phyloP scores from a whole-genome alignment of 2,329 filamentous ascomycete species.

The Claviceps purpurea region DNA sequence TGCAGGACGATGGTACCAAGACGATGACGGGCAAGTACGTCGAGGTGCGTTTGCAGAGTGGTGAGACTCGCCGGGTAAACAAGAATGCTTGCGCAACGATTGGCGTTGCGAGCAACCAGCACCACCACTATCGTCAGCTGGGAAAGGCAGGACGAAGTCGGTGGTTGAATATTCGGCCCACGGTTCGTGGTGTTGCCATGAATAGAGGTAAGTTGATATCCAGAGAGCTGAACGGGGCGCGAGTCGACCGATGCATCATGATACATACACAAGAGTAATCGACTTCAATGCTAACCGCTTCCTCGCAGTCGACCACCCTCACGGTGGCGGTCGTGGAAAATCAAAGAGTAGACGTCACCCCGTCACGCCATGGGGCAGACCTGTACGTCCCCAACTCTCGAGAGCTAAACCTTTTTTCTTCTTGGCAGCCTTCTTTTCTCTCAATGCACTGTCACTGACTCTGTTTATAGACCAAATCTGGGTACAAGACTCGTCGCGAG shows the following conservation, averaged over 20 bases:
- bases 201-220: conserved; percentile 57
- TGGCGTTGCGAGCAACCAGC: conserved; percentile 83
- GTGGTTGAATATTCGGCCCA: conserved; percentile 89
- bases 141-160: conserved; percentile 90
- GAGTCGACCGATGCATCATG: neutral
- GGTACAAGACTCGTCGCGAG: conserved; percentile 84
- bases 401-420: neutral
- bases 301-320: conserved; percentile 70
- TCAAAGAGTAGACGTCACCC: conserved; percentile 96
- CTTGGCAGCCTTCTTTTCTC: neutral
- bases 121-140: conserved; percentile 79
- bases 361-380: conserved; percentile 90
- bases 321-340: conserved; percentile 97
- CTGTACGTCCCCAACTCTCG: conserved; percentile 45
- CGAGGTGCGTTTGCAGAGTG: conserved; percentile 77
- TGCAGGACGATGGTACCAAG: conserved; percentile 43
- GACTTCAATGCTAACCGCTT: neutral
- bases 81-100: conserved; percentile 91
- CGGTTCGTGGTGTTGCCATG: conserved; percentile 96
- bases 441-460: neutral
- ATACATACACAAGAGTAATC: too few species aligned
- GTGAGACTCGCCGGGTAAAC: conserved; percentile 79
- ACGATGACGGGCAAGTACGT: conserved; percentile 64
- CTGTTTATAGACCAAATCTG: conserved; percentile 52
- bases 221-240: neutral